Base-by-base conservation (phyloP, 2,329 filamentous ascomycete genomes). In the Microsporum audouinii region DNA sequence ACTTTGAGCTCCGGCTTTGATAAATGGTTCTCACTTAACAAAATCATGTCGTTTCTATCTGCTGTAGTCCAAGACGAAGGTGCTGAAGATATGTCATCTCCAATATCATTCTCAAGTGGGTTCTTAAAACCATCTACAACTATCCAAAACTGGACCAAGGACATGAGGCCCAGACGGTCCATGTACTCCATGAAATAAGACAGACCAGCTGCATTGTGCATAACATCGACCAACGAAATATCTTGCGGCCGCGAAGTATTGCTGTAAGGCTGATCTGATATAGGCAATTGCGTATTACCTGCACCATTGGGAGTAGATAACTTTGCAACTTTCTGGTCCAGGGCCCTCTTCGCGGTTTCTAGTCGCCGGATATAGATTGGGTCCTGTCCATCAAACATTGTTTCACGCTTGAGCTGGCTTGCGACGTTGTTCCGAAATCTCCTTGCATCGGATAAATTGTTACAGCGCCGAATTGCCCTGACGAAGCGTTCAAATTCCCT, bases 171-270 rank as follows among this genome's bases (percentile, higher is more conserved):
- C 71, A 91, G 88, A 47, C 94, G 86, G 71, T 99, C 94, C 94
- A 99, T 99, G 70, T 91, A 97, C 71, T 99, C 94, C 94, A 99
- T 99, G 76, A 99, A 97, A 71, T 96, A 99, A 1, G 94, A 97
- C 6, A 99, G 79, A 0, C 90, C 92, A 0, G 92, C 88, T 1
- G 94, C 84, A 72, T 95, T 91, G 66, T 91, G 88, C 62, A 99
- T 80, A n/a, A 99, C 80, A 65, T 97, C 91, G 10, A 86, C 83
- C 1, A 97, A 78, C 0, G 88, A 86, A 5, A 87, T 87, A 67
- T 88, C 88, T 65, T 91, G 86, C 43, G 91, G 77, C 51, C 81
- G 82, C 1, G 88, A 87, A 34, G 70, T 71, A 38, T 70, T 64
- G 58, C 75, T 71, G 12, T 68, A 65, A 39, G 33, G 31, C 7